phyloP scores from a whole-genome alignment of 2,329 filamentous ascomycete genomes.

The Pyrenochaeta sp. region DNA sequence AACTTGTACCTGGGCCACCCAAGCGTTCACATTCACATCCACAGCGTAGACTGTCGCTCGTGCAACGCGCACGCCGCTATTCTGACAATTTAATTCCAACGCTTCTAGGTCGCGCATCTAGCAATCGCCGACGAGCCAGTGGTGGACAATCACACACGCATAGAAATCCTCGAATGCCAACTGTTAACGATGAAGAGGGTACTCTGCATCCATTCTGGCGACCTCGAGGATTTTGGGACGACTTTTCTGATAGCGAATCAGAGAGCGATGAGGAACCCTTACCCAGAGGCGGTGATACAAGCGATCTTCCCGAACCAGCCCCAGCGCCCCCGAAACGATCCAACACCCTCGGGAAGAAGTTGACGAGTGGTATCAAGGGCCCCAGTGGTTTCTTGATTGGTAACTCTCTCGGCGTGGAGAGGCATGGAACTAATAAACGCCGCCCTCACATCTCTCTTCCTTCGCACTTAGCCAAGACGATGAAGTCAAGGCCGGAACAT shows the following conservation, averaged over 20 bases:
- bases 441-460: slow-evolving; percentile 38
- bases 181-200: slow-evolving; percentile 50
- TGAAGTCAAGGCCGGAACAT: slow-evolving; percentile 16
- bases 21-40: slow-evolving; percentile 44
- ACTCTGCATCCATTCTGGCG: slow-evolving; percentile 68
- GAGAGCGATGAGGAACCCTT: slow-evolving; percentile 46
- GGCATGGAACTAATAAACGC: slow-evolving; percentile 45
- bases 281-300: slow-evolving; percentile 56
- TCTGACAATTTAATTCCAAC: slow-evolving; percentile 55
- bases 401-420: slow-evolving; percentile 64
- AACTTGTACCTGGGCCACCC: slow-evolving; percentile 44
- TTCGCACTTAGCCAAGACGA: slow-evolving; percentile 19
- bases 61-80: slow-evolving; percentile 55
- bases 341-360: slow-evolving; percentile 32
- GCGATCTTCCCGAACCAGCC: slow-evolving; percentile 43
- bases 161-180: slow-evolving; percentile 33
- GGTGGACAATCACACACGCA: slow-evolving; percentile 27
- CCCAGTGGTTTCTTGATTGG: slow-evolving; percentile 58
- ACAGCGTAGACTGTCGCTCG: slow-evolving; percentile 49
- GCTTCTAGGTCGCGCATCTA: slow-evolving; percentile 44
- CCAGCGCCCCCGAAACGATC: slow-evolving; percentile 25
- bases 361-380: slow-evolving; percentile 50
- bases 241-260: slow-evolving; percentile 54
- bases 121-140: slow-evolving; percentile 29
- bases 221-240: slow-evolving; percentile 69